Conservation (phyloP, 2,329 filamentous ascomycete species). For the Beauveria sp. region DNA sequence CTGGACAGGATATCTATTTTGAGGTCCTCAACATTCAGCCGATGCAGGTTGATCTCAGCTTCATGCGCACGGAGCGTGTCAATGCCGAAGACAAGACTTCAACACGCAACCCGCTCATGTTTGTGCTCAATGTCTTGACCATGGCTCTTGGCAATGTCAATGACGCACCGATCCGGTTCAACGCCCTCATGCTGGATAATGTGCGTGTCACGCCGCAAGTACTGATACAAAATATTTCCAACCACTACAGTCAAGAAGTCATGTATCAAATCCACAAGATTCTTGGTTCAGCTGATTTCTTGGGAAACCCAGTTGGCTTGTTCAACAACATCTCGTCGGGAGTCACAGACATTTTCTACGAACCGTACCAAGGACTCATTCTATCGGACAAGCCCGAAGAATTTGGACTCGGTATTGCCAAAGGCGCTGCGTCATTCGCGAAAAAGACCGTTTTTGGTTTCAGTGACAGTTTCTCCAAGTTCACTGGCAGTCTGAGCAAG, state of each 20-base stretch:
- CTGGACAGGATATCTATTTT: slow-evolving; percentile 94
- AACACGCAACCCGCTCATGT: slow-evolving; percentile 91
- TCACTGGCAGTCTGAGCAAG: slow-evolving; percentile 95
- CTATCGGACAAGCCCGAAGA: slow-evolving; percentile 94
- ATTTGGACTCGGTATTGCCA: slow-evolving; percentile 88
- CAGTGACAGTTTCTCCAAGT: slow-evolving; percentile 94
- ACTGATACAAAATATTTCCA: slow-evolving; percentile 77
- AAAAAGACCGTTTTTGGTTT: slow-evolving; percentile 99
- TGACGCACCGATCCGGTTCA: slow-evolving; percentile 88
- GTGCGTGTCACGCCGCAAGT: slow-evolving; percentile 82
- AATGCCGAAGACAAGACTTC: slow-evolving; percentile 93
- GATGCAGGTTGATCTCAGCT: slow-evolving; percentile 95
- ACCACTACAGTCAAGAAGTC: slow-evolving; percentile 94
- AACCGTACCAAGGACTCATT: slow-evolving; percentile 95
- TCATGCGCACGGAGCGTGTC: slow-evolving; percentile 92
- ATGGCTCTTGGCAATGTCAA: slow-evolving; percentile 99
- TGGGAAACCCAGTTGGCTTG: slow-evolving; percentile 92
- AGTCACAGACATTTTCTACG: slow-evolving; percentile 97
- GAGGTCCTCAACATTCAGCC: slow-evolving; percentile 94
- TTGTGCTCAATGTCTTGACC: slow-evolving; percentile 95
- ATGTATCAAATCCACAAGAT: slow-evolving; percentile 96
- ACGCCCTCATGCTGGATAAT: slow-evolving; percentile 90
- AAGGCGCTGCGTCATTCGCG: slow-evolving; percentile 92
- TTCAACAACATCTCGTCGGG: slow-evolving; percentile 99
- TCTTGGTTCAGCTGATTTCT: slow-evolving; percentile 91